Conservation (phyloP, 495 filamentous ascomycete genomes). For the Annulohypoxylon moriforme region DNA sequence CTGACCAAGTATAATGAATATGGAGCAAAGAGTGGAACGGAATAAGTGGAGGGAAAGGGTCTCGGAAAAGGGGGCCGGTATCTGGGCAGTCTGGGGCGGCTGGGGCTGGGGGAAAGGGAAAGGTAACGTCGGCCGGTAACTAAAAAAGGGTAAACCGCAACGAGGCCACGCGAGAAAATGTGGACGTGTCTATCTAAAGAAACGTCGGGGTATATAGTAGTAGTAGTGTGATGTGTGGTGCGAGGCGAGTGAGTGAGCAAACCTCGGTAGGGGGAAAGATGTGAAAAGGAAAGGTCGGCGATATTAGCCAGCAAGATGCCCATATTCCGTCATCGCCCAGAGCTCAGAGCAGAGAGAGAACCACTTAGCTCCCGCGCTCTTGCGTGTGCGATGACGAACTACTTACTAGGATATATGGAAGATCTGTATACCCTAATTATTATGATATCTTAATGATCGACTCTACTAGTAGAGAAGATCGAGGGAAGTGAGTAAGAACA, state of each 20-base stretch:
- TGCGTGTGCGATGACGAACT: neutral
- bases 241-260: neutral
- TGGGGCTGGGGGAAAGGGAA: neutral
- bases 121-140: neutral
- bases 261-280: neutral
- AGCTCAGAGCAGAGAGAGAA: neutral
- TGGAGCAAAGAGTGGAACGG: conserved; percentile 1
- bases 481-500: neutral
- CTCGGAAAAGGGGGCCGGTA: conserved; percentile 1
- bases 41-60: conserved; percentile 6
- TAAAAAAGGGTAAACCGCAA: neutral
- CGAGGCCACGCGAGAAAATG: neutral
- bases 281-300: neutral
- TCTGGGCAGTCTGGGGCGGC: too few relatives aligned
- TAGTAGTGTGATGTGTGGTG: neutral
- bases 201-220: neutral
- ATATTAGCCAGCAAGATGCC: neutral
- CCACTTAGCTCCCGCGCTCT: neutral
- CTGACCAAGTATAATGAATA: neutral
- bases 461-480: neutral
- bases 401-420: conserved; percentile 2
- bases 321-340: conserved; percentile 3
- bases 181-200: conserved; percentile 1
- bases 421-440: conserved; percentile 8
- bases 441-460: neutral